Evolutionary conservation across 495 filamentous ascomycete species (phyloP).

Genomic region (Cudoniella acicularis): DNA sequence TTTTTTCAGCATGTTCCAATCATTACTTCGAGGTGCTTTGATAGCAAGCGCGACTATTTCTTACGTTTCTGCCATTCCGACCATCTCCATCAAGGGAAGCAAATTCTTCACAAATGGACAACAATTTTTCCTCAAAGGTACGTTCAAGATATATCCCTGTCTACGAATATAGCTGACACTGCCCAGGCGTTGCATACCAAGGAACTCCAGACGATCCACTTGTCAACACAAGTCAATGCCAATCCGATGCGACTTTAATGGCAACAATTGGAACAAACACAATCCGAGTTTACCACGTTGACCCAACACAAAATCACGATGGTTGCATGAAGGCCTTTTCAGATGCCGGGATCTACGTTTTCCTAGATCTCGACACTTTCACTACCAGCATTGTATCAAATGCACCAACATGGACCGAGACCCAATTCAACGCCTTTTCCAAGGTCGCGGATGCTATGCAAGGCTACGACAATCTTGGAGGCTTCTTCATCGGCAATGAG

Average conservation of each 20-base stretch:
- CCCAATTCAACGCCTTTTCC: slow-evolving; percentile 55
- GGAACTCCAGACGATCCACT: slow-evolving; percentile 73
- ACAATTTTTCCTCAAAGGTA: slow-evolving; percentile 84
- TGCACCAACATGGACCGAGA: slow-evolving; percentile 76
- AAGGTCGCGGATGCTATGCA: slow-evolving; percentile 85
- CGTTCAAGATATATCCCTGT: neutral
- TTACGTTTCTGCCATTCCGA: slow-evolving; percentile 50
- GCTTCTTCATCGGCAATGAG: slow-evolving; percentile 96
- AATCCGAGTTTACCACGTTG: slow-evolving; percentile 87
- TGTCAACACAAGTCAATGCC: slow-evolving; percentile 63
- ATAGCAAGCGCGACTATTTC: slow-evolving; percentile 20
- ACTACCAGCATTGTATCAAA: slow-evolving; percentile 73
- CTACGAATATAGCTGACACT: neutral
- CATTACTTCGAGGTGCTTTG: slow-evolving; percentile 1
- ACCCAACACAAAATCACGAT: slow-evolving; percentile 79
- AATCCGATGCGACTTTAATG: slow-evolving; percentile 83
- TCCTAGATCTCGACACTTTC: slow-evolving; percentile 68
- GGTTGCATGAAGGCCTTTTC: slow-evolving; percentile 79
- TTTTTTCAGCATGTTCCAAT: slow-evolving; percentile 8
- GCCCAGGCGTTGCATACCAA: slow-evolving; percentile 96
- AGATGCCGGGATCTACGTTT: slow-evolving; percentile 85
- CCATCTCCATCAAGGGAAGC: slow-evolving; percentile 47
- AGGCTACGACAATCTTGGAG: slow-evolving; percentile 82
- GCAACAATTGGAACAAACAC: slow-evolving; percentile 85
- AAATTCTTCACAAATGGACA: slow-evolving; percentile 80